A percentile compares a stretch with the other conserved stretches of the same genome.
These are phyloP conservation scores for Vitis hybrid DNA, from an alignment of 177 flowering plant genomes.

Conservation along the genomic window DNA sequence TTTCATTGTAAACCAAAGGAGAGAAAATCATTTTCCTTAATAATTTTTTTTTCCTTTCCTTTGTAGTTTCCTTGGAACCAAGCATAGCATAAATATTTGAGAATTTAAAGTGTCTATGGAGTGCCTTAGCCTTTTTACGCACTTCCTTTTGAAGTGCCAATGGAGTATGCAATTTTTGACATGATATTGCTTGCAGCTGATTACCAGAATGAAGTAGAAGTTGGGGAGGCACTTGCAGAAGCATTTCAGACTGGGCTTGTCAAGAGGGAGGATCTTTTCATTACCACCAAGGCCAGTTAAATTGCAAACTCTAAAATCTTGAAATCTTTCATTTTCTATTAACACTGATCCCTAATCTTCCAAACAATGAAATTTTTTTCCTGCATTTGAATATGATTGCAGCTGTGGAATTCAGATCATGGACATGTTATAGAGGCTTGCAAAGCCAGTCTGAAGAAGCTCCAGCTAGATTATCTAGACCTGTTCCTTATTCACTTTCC, in stretches of 20 bases:
- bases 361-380: background rate
- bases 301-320: background rate
- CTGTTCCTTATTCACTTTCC: constrained; percentile 92
- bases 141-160: too few relatives aligned
- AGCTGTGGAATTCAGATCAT: constrained; percentile 98
- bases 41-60: too few relatives aligned
- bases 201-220: constrained; percentile 87
- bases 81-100: too few relatives aligned
- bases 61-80: too few relatives aligned
- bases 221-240: constrained; percentile 87
- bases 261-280: constrained; percentile 90
- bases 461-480: constrained; percentile 82
- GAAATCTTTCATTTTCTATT: background rate
- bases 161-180: constrained; percentile 8
- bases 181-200: constrained; percentile 61
- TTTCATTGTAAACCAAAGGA: too few relatives aligned
- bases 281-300: constrained; percentile 83
- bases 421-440: constrained; percentile 93
- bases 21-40: too few relatives aligned
- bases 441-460: constrained; percentile 85
- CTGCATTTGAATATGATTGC: constrained; percentile 18
- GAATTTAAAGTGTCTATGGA: too few relatives aligned
- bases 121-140: too few relatives aligned
- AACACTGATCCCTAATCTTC: too few relatives aligned
- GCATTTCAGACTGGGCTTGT: constrained; percentile 76